phyloP scores from a whole-genome alignment of 2,329 filamentous ascomycete species.

The Ceratocystis harringtonii region DNA sequence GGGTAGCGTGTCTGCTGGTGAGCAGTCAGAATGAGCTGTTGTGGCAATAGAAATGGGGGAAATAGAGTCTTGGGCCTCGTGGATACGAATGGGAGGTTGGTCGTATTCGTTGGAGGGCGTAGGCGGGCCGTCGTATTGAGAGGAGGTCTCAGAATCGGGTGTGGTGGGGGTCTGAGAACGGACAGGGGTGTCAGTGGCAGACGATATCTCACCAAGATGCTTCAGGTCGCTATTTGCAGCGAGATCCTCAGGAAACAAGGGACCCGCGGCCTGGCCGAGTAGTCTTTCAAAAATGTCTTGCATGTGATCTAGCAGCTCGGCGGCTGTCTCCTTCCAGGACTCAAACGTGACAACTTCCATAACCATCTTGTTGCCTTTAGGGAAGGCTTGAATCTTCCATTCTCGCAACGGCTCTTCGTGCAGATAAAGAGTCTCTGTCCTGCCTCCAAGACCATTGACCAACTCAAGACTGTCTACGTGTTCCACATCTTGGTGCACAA shows the following conservation, averaged over 20 bases:
- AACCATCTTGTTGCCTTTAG: slow-evolving; percentile 33
- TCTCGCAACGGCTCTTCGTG: slow-evolving; percentile 39
- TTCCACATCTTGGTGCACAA: slow-evolving; percentile 45
- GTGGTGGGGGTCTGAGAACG: neutral
- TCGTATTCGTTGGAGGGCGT: slow-evolving; percentile 7
- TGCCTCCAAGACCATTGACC: slow-evolving; percentile 25
- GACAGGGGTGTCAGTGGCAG: neutral
- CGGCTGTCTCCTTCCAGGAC: slow-evolving; percentile 38
- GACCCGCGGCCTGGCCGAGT: slow-evolving; percentile 25
- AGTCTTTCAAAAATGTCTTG: slow-evolving; percentile 28
- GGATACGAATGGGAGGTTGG: neutral
- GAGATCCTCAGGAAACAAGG: slow-evolving; percentile 21
- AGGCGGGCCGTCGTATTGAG: slow-evolving; percentile 9
- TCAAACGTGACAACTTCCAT: slow-evolving; percentile 47
- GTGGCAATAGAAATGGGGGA: neutral
- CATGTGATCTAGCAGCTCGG: slow-evolving; percentile 36
- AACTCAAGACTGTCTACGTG: slow-evolving; percentile 42
- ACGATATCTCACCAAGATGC: neutral
- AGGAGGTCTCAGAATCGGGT: slow-evolving; percentile 2
- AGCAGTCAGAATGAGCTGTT: neutral
- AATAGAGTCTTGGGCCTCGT: neutral
- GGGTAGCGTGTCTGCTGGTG: neutral
- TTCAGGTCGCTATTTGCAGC: neutral
- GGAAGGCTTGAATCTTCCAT: slow-evolving; percentile 49
- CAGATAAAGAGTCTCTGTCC: slow-evolving; percentile 44